A percentile compares a stretch with the other conserved stretches of the same genome.
Conservation (phyloP, 225 moss, liverwort and hornwort genomes). For the Neckera pumila region DNA sequence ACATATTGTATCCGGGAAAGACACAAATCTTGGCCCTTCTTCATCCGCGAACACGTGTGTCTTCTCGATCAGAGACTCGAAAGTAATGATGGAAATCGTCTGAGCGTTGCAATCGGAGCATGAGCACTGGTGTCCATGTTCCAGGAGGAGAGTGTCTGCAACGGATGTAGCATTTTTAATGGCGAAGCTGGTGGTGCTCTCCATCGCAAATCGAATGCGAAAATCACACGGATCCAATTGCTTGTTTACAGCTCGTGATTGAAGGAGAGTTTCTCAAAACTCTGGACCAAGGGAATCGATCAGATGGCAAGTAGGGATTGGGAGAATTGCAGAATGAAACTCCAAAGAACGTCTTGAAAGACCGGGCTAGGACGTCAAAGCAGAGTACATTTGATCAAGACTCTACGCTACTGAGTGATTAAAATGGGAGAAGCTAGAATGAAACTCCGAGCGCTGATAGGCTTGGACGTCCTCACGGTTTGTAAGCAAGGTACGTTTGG, state of each 20-base stretch:
- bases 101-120: not conserved
- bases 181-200: not conserved
- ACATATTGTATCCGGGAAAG: not conserved
- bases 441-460: not conserved
- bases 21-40: not conserved
- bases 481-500: no score
- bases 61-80: not conserved
- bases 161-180: not conserved
- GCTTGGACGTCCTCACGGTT: not conserved
- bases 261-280: not conserved
- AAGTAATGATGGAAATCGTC: not conserved
- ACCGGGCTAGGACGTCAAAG: not conserved
- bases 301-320: not conserved
- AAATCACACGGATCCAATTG: not conserved
- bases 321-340: not conserved
- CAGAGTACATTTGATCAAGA: not conserved
- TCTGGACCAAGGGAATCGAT: not conserved
- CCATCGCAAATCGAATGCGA: not conserved
- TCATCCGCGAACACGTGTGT: not conserved
- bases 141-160: not conserved
- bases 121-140: not conserved
- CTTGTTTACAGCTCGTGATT: no score
- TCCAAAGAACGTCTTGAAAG: not conserved
- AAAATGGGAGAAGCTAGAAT: not conserved
- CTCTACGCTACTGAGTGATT: not conserved